Conservation (phyloP, 2,329 filamentous ascomycete genomes). For the Colletotrichum lini region DNA sequence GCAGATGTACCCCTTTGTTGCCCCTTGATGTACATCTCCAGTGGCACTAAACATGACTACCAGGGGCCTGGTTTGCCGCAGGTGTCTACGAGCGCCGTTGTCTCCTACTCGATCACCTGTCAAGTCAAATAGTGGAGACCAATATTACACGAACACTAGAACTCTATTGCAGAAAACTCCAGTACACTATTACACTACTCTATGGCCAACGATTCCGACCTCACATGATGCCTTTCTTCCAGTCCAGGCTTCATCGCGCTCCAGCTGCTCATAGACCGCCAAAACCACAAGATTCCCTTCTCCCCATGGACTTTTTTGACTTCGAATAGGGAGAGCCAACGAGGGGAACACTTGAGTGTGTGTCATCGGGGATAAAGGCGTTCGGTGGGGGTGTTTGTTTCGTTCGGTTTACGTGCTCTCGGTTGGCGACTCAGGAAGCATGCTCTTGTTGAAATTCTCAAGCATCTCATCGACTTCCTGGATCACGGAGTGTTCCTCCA, state of each 20-base stretch:
- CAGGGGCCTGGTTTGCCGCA: too few species aligned
- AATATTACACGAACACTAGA: not conserved
- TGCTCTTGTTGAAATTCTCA: not conserved
- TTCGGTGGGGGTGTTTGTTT: not conserved
- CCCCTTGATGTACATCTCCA: too few species aligned
- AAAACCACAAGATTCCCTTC: not conserved
- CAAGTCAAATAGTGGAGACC: too few species aligned
- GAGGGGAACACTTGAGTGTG: not conserved
- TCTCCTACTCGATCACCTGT: too few species aligned
- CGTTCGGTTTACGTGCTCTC: not conserved
- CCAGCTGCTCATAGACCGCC: not conserved
- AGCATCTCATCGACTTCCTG: not conserved
- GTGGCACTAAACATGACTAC: too few species aligned
- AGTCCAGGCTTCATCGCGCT: not conserved
- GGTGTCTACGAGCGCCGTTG: too few species aligned
- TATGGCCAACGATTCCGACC: not conserved
- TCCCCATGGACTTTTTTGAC: too few species aligned
- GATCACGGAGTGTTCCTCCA: not conserved
- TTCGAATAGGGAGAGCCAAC: too few species aligned
- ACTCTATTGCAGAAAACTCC: not conserved
- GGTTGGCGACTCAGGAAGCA: not conserved
- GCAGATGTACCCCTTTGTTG: too few species aligned
- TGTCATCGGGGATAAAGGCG: not conserved
- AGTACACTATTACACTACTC: not conserved
- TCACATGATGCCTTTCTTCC: not conserved